Conservation (phyloP, 345 rosid genomes). For the Populus deltoides region DNA sequence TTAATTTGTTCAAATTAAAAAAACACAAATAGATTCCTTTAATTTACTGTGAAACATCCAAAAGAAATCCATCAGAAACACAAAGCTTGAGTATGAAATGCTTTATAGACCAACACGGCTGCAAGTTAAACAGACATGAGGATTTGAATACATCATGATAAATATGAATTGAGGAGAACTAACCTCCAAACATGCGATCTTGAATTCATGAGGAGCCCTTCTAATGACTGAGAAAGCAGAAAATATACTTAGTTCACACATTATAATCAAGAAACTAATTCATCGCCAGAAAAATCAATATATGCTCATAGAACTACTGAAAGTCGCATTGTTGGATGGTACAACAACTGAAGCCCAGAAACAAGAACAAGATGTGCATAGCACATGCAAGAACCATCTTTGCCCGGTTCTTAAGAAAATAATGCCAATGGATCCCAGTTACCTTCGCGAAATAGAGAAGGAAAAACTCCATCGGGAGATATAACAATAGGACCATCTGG, state of each 20-base stretch:
- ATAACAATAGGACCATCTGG: slow-evolving; percentile 98
- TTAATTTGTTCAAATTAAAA: too few species aligned
- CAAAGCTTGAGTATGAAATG: neutral
- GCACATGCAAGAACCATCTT: neutral
- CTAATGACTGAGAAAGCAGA: slow-evolving; percentile 63
- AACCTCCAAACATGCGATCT: slow-evolving; percentile 99
- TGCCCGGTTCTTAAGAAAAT: neutral
- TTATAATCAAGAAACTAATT: slow-evolving; percentile 2
- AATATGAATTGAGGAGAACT: slow-evolving; percentile 17
- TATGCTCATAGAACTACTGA: neutral
- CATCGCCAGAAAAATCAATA: neutral
- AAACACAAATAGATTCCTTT: too few species aligned
- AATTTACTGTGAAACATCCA: neutral
- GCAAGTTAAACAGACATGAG: neutral
- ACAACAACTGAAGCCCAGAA: neutral
- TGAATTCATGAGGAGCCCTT: slow-evolving; percentile 99
- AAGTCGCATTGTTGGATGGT: neutral
- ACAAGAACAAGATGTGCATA: neutral
- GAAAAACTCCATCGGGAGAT: slow-evolving; percentile 97
- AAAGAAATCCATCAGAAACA: neutral
- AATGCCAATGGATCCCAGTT: neutral
- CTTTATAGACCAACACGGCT: neutral
- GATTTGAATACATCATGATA: neutral
- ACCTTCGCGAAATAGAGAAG: slow-evolving; percentile 94
- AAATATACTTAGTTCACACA: slow-evolving; percentile 9